Conservation (phyloP, 306 rosid genomes). For the Pueraria montana region DNA sequence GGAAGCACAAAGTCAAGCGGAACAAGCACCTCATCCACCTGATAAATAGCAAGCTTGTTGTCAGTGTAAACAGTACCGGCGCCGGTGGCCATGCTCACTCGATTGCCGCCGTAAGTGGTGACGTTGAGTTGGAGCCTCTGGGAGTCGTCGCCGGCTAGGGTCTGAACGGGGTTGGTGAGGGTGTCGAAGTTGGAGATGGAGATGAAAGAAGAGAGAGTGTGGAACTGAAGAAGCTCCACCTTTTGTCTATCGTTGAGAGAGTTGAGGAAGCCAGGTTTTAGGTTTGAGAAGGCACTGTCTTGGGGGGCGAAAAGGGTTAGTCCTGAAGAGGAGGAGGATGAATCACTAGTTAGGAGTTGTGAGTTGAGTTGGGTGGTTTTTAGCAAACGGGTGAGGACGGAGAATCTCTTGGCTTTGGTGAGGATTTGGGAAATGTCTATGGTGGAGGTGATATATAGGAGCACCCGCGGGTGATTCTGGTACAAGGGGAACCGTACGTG, state of each 20-base stretch:
- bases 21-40: no score
- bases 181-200: background rate
- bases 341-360: no score
- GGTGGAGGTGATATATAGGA: slow-evolving; percentile 45
- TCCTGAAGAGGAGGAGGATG: no score
- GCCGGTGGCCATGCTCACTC: no score
- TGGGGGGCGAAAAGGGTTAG: no score
- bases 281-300: background rate
- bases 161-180: background rate
- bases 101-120: no score
- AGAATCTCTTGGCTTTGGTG: slow-evolving; percentile 54
- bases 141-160: background rate
- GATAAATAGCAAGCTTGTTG: no score
- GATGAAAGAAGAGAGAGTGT: background rate
- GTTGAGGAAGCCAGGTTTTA: background rate
- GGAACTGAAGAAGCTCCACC: background rate
- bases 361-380: slow-evolving; percentile 59
- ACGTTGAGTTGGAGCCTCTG: background rate
- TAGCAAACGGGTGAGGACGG: slow-evolving; percentile 58
- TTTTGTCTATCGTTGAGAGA: background rate
- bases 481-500: slow-evolving; percentile 33
- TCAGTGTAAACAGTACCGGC: background rate
- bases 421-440: slow-evolving; percentile 55
- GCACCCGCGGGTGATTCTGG: slow-evolving; percentile 39
- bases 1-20: no score